phyloP scores from a whole-genome alignment of 78 protist species.

The Acrasis kona region DNA sequence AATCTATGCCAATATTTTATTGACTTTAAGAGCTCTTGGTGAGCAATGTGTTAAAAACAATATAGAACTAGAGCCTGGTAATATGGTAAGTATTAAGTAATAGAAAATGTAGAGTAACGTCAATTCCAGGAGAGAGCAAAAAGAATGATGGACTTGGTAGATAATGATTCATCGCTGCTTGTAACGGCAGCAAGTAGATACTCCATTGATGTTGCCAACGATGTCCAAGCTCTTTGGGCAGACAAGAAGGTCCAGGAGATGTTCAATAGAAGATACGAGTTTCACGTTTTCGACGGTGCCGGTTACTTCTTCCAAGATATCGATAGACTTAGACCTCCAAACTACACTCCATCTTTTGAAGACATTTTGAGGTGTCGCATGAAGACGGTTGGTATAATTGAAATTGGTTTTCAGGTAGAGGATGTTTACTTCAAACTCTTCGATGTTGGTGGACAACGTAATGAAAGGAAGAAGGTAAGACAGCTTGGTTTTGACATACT shows the following conservation, averaged over 20 bases:
- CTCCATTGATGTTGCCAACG: neutral
- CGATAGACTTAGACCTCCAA: slow-evolving; percentile 1
- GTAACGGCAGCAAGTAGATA: neutral
- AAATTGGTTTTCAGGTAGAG: neutral
- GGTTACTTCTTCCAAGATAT: slow-evolving; percentile 9
- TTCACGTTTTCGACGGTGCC: slow-evolving; percentile 12
- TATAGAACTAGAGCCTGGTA: neutral
- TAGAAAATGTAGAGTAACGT: no score
- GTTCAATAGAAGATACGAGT: neutral
- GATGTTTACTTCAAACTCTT: slow-evolving; percentile 14
- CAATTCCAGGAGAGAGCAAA: neutral
- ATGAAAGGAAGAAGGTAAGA: neutral
- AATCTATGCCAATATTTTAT: slow-evolving; percentile 44
- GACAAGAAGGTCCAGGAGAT: neutral
- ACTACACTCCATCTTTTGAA: slow-evolving; percentile 6
- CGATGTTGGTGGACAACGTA: slow-evolving; percentile 15
- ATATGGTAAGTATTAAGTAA: neutral
- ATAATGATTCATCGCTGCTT: neutral
- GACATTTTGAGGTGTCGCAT: neutral
- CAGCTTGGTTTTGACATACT: no score
- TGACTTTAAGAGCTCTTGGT: slow-evolving; percentile 33
- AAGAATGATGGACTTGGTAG: neutral
- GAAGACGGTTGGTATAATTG: slow-evolving; percentile 4
- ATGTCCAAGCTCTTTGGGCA: neutral
- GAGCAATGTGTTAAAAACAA: neutral